These are phyloP conservation scores for Lathyrus tuberosus DNA, from an alignment of 306 rosid species.

Conservation along the genomic window DNA sequence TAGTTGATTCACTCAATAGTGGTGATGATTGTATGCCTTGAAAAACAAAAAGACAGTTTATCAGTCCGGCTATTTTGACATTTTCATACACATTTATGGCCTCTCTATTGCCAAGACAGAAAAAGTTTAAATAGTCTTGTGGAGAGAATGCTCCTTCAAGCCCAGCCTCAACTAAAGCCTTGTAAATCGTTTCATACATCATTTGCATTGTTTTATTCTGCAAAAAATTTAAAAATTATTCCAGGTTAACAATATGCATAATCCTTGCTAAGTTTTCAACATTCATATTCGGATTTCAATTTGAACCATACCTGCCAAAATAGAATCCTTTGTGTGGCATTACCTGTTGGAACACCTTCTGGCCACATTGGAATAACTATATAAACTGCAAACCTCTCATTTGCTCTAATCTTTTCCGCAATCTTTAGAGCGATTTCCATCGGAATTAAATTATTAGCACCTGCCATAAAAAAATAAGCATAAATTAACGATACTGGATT, in stretches of 20 bases:
- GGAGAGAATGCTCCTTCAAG: conserved; percentile 82
- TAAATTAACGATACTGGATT: not conserved
- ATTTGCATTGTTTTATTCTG: conserved; percentile 98
- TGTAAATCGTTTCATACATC: conserved; percentile 89
- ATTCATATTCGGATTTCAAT: conserved; percentile 35
- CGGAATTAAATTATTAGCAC: conserved; percentile 92
- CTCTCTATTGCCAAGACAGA: conserved; percentile 94
- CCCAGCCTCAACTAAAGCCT: conserved; percentile 85
- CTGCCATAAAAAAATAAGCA: conserved; percentile 52
- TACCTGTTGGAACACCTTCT: conserved; percentile 91
- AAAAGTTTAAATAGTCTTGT: conserved; percentile 90
- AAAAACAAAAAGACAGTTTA: not conserved
- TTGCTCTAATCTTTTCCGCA: conserved; percentile 79
- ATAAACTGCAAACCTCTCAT: conserved; percentile 92
- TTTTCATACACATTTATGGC: conserved; percentile 48
- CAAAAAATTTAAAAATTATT: conserved; percentile 33
- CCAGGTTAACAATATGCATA: conserved; percentile 31
- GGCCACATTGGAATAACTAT: conserved; percentile 99
- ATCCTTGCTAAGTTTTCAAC: conserved; percentile 12
- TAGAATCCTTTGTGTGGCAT: conserved; percentile 91
- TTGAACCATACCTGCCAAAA: conserved; percentile 83
- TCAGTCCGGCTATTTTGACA: not conserved
- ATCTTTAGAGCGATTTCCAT: conserved; percentile 99
- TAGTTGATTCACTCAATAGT: not conserved
- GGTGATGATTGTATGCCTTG: conserved; percentile 24